A percentile compares a stretch with the other conserved stretches of the same genome.
phyloP scores from a whole-genome alignment of 1,284 basidiomycete species.

The Uromyces viciae-fabae region DNA sequence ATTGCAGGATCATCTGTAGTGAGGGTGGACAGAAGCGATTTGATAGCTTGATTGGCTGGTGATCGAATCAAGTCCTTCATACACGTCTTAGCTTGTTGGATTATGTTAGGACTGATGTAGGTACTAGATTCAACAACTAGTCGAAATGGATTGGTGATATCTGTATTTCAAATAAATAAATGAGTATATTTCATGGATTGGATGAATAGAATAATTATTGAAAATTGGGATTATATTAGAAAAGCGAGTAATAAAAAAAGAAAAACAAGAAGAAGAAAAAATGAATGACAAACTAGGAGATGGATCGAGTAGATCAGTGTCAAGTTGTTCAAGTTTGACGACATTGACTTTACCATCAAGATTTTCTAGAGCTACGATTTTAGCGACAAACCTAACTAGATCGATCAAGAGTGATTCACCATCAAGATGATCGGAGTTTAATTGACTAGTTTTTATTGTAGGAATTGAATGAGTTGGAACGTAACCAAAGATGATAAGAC shows the following conservation, averaged over 20 bases:
- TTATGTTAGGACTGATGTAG: conserved; percentile 9
- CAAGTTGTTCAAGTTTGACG: conserved; percentile 12
- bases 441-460: neutral
- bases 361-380: conserved; percentile 24
- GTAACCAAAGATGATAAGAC: conserved; percentile 32
- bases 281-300: conserved; percentile 3
- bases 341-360: neutral
- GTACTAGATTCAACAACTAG: neutral
- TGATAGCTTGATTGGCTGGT: conserved; percentile 44
- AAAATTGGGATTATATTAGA: neutral
- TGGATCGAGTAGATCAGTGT: conserved; percentile 18
- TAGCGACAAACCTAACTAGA: conserved; percentile 28
- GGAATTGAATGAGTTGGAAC: conserved; percentile 5
- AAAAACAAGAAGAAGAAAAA: neutral
- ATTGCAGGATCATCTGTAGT: neutral
- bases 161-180: neutral
- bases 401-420: conserved; percentile 8
- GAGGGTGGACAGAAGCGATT: conserved; percentile 12
- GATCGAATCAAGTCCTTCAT: conserved; percentile 45
- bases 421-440: neutral
- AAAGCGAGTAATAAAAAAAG: neutral
- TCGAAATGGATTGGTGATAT: conserved; percentile 4
- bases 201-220: neutral
- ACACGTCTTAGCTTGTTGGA: conserved; percentile 36
- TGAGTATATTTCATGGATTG: neutral